Conservation (phyloP, 495 filamentous ascomycete genomes). For the Clavariopsis aquatica region DNA sequence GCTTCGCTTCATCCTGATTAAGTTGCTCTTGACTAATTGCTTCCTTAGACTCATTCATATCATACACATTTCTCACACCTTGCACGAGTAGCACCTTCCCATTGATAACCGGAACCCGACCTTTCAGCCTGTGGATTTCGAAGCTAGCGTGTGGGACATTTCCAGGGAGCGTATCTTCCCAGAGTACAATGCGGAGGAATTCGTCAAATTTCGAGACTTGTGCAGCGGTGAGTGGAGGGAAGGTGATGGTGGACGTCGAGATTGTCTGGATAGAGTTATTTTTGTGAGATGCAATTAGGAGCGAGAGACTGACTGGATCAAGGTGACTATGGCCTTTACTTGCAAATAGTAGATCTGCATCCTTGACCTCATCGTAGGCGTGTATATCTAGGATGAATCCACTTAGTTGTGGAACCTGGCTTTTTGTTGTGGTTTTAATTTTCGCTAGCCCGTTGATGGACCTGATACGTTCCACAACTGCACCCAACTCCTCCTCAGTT, state of each 20-base stretch:
- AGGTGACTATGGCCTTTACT: conserved; percentile 63
- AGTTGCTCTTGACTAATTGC: neutral
- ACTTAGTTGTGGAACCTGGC: conserved; percentile 76
- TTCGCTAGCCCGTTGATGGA: conserved; percentile 90
- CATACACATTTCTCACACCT: conserved; percentile 90
- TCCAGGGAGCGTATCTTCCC: conserved; percentile 70
- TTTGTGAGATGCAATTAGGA: neutral
- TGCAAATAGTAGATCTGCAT: conserved; percentile 57
- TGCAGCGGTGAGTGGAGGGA: conserved; percentile 56
- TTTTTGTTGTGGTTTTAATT: conserved; percentile 77
- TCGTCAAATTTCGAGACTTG: conserved; percentile 66
- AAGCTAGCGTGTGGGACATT: conserved; percentile 41
- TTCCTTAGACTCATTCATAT: conserved; percentile 65
- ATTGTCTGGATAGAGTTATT: conserved; percentile 54
- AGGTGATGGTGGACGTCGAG: conserved; percentile 72
- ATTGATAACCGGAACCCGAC: conserved; percentile 62
- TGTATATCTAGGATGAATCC: conserved; percentile 86
- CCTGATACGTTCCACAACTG: conserved; percentile 64
- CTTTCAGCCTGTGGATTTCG: conserved; percentile 87
- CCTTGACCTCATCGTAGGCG: conserved; percentile 81
- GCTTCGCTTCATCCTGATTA: conserved; percentile 51
- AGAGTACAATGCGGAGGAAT: conserved; percentile 83
- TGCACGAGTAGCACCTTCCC: conserved; percentile 76
- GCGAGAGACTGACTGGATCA: conserved; percentile 65
- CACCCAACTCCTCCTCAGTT: conserved; percentile 62